Evolutionary conservation across 1,284 basidiomycete genomes (phyloP).

Genomic region (Cronartium ribicola): DNA sequence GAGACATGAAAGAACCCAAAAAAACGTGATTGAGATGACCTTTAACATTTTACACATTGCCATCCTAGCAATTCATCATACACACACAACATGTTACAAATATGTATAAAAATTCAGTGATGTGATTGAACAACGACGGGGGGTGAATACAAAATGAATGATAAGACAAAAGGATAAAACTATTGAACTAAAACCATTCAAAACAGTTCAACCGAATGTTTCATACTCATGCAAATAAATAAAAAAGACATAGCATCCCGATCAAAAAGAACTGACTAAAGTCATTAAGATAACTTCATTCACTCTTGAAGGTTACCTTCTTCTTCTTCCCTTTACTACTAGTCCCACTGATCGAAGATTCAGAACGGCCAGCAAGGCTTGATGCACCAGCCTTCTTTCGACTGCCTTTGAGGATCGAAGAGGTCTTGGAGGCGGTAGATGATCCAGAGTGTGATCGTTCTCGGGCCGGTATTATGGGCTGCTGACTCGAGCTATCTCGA

Average conservation of each 20-base stretch:
- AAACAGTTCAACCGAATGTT: neutral
- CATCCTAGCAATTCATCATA: too few relatives aligned
- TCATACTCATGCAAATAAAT: neutral
- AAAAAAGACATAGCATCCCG: neutral
- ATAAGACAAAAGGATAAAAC: neutral
- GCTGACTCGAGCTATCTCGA: neutral
- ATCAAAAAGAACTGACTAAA: neutral
- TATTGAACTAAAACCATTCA: too few relatives aligned
- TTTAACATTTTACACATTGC: too few relatives aligned
- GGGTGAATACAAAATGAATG: too few relatives aligned
- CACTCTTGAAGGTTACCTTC: slow-evolving; percentile 1
- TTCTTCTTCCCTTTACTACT: slow-evolving; percentile 9
- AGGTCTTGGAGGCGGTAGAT: neutral
- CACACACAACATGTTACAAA: too few relatives aligned
- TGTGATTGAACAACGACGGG: too few relatives aligned
- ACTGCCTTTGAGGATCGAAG: neutral
- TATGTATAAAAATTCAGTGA: too few relatives aligned
- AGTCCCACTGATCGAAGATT: neutral
- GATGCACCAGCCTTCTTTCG: neutral
- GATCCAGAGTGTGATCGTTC: neutral
- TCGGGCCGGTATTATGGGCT: neutral
- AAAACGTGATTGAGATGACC: too few relatives aligned
- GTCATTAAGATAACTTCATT: neutral
- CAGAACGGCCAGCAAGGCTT: neutral
- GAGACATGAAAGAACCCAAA: too few relatives aligned